Conservation (phyloP, 2,329 filamentous ascomycete species). For the Aspergillus thermomutatus region DNA sequence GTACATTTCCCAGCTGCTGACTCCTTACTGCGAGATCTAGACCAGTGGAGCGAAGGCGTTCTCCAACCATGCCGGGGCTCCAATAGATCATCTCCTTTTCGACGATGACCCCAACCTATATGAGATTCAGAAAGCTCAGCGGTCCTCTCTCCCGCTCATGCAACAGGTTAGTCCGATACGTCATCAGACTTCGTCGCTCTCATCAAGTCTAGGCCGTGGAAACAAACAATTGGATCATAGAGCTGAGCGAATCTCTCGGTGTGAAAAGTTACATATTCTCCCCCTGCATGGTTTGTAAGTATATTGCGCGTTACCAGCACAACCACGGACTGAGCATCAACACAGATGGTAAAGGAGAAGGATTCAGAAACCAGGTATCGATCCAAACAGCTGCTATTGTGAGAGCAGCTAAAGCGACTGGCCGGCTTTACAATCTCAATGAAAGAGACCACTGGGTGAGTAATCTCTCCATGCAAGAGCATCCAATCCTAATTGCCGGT, state of each 20-base stretch:
- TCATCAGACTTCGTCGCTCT: constrained; percentile 12
- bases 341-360: constrained; percentile 44
- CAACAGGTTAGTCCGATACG: constrained; percentile 1
- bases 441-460: neutral
- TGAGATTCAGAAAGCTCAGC: constrained; percentile 41
- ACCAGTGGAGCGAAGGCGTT: constrained; percentile 50
- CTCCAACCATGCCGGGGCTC: constrained; percentile 45
- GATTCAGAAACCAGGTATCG: constrained; percentile 51
- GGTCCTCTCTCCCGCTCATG: neutral
- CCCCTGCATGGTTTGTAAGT: constrained; percentile 49
- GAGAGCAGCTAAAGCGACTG: constrained; percentile 40
- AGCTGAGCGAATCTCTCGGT: constrained; percentile 40
- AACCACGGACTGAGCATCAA: too few species aligned
- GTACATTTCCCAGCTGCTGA: too few species aligned
- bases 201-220: constrained; percentile 31
- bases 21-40: too few species aligned
- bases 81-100: constrained; percentile 39
- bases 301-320: too few species aligned
- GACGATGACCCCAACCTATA: constrained; percentile 47
- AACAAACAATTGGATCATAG: constrained; percentile 45
- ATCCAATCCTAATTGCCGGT: neutral
- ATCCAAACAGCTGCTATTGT: constrained; percentile 52
- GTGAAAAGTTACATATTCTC: constrained; percentile 53
- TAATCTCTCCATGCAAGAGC: neutral
- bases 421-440: constrained; percentile 38